Base-by-base conservation (phyloP, 192 early-diverging fungal species). In the Entrophospora sp. region DNA sequence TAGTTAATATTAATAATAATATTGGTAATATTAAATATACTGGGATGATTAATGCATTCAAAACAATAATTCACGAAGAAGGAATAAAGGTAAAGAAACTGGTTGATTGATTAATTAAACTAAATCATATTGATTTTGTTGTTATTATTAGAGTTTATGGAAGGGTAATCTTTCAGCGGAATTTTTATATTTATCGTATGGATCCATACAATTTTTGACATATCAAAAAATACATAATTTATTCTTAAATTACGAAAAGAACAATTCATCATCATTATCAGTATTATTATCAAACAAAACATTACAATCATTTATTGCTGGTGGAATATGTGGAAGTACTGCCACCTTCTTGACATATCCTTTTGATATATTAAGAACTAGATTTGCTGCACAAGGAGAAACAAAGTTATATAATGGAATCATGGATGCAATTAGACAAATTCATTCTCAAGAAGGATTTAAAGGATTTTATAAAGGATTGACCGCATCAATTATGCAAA, bases 161-260 rank as follows among this genome's bases (percentile, higher is more conserved):
- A 96, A 96, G 59, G 96, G 96, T 28, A 98, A 98, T 61, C 71
- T 92, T 69, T 86, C 93, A 0, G 96, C 96, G 6, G 90, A 91
- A 72, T 93, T 90, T 61, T 79, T 98, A 7, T 98, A 98, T 69
- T 70, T 98, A 48, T 79, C 87, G 4, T 98, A 96, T 66, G 93
- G 93, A 6, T 88, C 87, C 0, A 73, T 84, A 30, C 94, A 98
- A 73, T 98, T 98, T 64, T 74, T 87, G 42, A 71, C 82, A 7
- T 95, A 91, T 56, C 73, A 85, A 52, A 73, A 86, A 43, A 70
- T 85, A 9, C 83, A 81, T 35, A 42, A 44, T 31, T 46, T 68
- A 25, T 49, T 83, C 20, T 73, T 80, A 27, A 16, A 22, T 6
- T 42, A 28, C 31, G 61, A 25, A 42, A 53, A n/a, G n/a, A 42